phyloP scores from a whole-genome alignment of 2,329 filamentous ascomycete genomes.

The Fusarium proliferatum region DNA sequence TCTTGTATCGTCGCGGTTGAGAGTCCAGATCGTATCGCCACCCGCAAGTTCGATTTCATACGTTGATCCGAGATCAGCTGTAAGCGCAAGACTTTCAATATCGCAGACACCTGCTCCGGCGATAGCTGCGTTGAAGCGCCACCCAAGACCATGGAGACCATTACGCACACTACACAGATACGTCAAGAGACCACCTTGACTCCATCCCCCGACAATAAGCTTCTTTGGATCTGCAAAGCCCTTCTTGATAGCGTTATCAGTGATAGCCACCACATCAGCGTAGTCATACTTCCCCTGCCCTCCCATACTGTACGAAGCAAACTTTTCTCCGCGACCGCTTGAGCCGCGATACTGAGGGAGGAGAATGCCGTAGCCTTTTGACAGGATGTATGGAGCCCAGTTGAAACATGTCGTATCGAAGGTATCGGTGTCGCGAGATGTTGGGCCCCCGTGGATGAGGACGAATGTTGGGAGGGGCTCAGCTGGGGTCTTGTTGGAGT shows the following conservation, averaged over 20 bases:
- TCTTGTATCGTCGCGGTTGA: slow-evolving; percentile 5
- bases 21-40: slow-evolving; percentile 13
- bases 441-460: slow-evolving; percentile 28
- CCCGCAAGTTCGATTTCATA: slow-evolving; percentile 25
- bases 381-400: slow-evolving; percentile 48
- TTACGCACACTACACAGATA: slow-evolving; percentile 53
- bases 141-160: slow-evolving; percentile 47
- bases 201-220: slow-evolving; percentile 52
- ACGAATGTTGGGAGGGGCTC: slow-evolving; percentile 25
- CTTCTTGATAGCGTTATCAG: slow-evolving; percentile 47
- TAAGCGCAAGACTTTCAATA: slow-evolving; percentile 50
- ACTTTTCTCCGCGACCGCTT: slow-evolving; percentile 47
- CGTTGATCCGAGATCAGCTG: slow-evolving; percentile 35
- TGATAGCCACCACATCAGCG: slow-evolving; percentile 50
- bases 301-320: slow-evolving; percentile 45
- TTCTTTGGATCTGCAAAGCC: slow-evolving; percentile 47
- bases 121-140: slow-evolving; percentile 51
- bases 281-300: slow-evolving; percentile 52
- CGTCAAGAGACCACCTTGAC: slow-evolving; percentile 53
- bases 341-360: slow-evolving; percentile 54
- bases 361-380: slow-evolving; percentile 52
- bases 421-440: slow-evolving; percentile 9
- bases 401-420: slow-evolving; percentile 45
- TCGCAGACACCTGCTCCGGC: slow-evolving; percentile 53
- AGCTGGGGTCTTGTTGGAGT: background rate